These are phyloP conservation scores for Trypanosoma platydactyli DNA, from an alignment of 208 protist genomes.

Conservation along the genomic window DNA sequence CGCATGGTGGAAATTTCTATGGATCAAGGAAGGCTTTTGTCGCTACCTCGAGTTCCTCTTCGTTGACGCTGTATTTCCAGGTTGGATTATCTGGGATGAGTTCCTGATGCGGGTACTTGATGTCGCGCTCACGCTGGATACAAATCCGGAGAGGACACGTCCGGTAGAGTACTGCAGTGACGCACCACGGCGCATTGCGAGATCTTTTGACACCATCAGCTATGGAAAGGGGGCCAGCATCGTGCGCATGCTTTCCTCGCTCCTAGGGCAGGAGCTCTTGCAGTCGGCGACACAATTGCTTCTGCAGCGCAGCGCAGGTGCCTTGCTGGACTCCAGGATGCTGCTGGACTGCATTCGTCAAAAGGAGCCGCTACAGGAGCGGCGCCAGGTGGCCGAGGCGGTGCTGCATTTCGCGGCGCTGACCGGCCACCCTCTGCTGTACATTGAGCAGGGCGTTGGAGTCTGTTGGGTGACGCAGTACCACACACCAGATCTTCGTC, in stretches of 20 bases:
- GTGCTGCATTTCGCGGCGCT: background rate
- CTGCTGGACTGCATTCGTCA: slow-evolving; percentile 45
- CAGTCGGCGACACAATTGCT: slow-evolving; percentile 34
- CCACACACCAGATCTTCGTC: slow-evolving; percentile 14
- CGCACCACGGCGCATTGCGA: slow-evolving; percentile 36
- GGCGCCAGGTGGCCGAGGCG: background rate
- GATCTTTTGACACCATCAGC: slow-evolving; percentile 60
- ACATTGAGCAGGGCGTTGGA: slow-evolving; percentile 16
- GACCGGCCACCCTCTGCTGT: slow-evolving; percentile 13
- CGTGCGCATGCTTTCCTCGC: slow-evolving; percentile 72
- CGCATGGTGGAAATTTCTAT: slow-evolving; percentile 94
- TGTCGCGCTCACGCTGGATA: slow-evolving; percentile 43
- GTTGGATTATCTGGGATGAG: slow-evolving; percentile 82
- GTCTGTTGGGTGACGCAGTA: slow-evolving; percentile 24
- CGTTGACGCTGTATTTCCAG: slow-evolving; percentile 64
- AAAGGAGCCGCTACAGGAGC: background rate
- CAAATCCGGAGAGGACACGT: slow-evolving; percentile 36
- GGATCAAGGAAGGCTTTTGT: slow-evolving; percentile 98
- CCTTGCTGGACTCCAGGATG: slow-evolving; percentile 33
- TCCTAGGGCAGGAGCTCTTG: slow-evolving; percentile 38
- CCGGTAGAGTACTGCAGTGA: slow-evolving; percentile 45
- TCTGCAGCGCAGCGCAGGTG: slow-evolving; percentile 34
- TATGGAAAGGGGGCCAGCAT: slow-evolving; percentile 83
- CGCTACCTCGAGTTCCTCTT: slow-evolving; percentile 92
- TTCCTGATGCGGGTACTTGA: slow-evolving; percentile 50